A percentile compares a stretch with the other conserved stretches of the same genome.
Evolutionary conservation across 495 filamentous ascomycete genomes (phyloP).

Genomic region (Lindgomyces ingoldianus): DNA sequence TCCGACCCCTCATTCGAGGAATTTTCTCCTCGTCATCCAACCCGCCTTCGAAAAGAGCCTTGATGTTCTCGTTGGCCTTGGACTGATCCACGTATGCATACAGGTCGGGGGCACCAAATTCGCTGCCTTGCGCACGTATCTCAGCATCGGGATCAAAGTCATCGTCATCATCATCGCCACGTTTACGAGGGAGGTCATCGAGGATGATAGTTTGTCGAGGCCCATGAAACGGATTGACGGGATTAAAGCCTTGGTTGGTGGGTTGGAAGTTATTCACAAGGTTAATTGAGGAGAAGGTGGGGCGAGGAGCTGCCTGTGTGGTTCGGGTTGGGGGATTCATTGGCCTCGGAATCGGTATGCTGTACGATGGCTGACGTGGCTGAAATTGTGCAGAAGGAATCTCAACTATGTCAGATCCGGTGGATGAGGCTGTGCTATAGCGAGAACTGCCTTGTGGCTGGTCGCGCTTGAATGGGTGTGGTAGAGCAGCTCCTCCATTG

Average conservation of each 20-base stretch:
- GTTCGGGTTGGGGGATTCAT: conserved; percentile 33
- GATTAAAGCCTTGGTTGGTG: conserved; percentile 23
- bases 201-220: conserved; percentile 27
- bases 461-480: conserved; percentile 5
- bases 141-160: conserved; percentile 47
- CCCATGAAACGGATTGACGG: conserved; percentile 19
- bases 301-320: conserved; percentile 33
- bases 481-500: neutral
- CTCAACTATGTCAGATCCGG: conserved; percentile 30
- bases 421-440: conserved; percentile 22
- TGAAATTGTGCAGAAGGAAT: conserved; percentile 33
- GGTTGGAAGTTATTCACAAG: conserved; percentile 38
- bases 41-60: conserved; percentile 81
- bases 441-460: conserved; percentile 16
- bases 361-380: conserved; percentile 43
- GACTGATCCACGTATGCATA: conserved; percentile 72
- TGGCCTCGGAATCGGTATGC: conserved; percentile 31
- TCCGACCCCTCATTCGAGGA: conserved; percentile 54
- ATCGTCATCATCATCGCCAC: conserved; percentile 37
- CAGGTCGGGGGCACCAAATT: conserved; percentile 54
- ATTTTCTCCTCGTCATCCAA: conserved; percentile 75
- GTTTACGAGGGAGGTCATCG: neutral
- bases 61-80: conserved; percentile 81
- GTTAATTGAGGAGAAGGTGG: conserved; percentile 41
- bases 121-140: conserved; percentile 30